Evolutionary conservation across 2,329 filamentous ascomycete species (phyloP).

Genomic region (Falciphora oryzae): DNA sequence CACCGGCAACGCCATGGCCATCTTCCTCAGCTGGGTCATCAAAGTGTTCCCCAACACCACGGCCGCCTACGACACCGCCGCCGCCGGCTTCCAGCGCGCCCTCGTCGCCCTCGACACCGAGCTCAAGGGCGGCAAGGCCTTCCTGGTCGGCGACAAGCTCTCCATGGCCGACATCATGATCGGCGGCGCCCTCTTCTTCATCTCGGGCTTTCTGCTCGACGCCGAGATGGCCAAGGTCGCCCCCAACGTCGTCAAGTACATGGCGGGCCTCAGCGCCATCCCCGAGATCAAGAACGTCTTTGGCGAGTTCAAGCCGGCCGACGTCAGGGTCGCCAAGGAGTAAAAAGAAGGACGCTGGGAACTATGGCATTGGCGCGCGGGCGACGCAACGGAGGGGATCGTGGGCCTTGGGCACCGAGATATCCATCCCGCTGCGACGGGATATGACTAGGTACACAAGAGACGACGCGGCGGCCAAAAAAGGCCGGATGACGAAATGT

Average conservation of each 20-base stretch:
- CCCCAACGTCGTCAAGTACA: slow-evolving; percentile 27
- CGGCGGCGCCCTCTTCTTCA: slow-evolving; percentile 20
- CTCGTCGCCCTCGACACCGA: slow-evolving; percentile 24
- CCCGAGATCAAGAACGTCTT: slow-evolving; percentile 28
- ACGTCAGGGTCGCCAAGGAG: slow-evolving; percentile 20
- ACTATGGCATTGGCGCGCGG: too few species aligned
- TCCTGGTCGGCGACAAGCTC: slow-evolving; percentile 30
- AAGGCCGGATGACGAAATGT: too few species aligned
- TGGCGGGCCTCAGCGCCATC: slow-evolving; percentile 23
- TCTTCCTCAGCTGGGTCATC: slow-evolving; percentile 22
- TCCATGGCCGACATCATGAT: slow-evolving; percentile 34
- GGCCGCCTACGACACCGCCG: slow-evolving; percentile 17
- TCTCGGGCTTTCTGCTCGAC: slow-evolving; percentile 25
- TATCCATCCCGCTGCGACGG: not conserved
- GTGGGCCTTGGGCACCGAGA: not conserved
- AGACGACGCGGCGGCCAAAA: too few species aligned
- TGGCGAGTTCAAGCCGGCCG: slow-evolving; percentile 26
- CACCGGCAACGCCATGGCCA: slow-evolving; percentile 16
- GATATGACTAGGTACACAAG: too few species aligned
- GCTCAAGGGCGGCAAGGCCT: slow-evolving; percentile 28
- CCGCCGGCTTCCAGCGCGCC: slow-evolving; percentile 22
- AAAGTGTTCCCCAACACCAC: slow-evolving; percentile 25
- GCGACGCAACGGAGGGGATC: too few species aligned
- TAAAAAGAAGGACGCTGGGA: not conserved
- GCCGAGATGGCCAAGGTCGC: slow-evolving; percentile 28